Conservation (phyloP, 208 protist genomes). For the Lotmaria passim region DNA sequence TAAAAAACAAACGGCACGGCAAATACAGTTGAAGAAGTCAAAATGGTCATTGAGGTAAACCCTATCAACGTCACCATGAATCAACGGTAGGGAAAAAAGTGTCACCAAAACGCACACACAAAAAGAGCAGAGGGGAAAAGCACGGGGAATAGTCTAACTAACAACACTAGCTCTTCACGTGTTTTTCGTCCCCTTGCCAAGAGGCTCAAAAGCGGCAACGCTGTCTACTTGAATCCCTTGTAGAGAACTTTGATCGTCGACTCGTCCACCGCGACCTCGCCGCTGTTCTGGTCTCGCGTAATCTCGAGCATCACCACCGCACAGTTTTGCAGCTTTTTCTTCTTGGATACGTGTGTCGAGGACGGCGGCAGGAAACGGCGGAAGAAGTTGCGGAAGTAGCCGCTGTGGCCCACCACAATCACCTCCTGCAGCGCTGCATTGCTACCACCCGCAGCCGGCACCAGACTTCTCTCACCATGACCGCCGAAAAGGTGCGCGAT, state of each 20-base stretch:
- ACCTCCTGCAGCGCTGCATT: slow-evolving; percentile 84
- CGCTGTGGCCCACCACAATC: slow-evolving; percentile 92
- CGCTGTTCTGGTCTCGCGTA: slow-evolving; percentile 58
- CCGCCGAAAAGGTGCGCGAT: slow-evolving; percentile 72
- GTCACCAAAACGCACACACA: too few relatives aligned
- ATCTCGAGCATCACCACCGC: slow-evolving; percentile 86
- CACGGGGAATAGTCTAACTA: too few relatives aligned
- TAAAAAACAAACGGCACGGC: too few relatives aligned
- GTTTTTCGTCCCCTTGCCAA: neutral
- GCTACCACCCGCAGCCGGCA: slow-evolving; percentile 18
- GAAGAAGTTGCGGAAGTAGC: slow-evolving; percentile 91
- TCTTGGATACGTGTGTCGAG: slow-evolving; percentile 71
- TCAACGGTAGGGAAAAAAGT: too few relatives aligned
- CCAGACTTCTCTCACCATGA: slow-evolving; percentile 22
- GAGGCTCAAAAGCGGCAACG: neutral
- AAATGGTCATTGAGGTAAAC: too few relatives aligned
- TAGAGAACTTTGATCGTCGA: slow-evolving; percentile 71
- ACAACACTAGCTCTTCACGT: too few relatives aligned
- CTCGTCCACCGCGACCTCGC: slow-evolving; percentile 78
- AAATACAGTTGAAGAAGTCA: too few relatives aligned
- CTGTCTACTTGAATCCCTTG: slow-evolving; percentile 68
- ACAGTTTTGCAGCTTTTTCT: slow-evolving; percentile 91
- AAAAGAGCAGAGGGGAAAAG: too few relatives aligned
- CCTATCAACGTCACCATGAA: too few relatives aligned
- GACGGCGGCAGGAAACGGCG: slow-evolving; percentile 79